Base-by-base conservation (phyloP, 2,329 filamentous ascomycete genomes). In the Cordyceps farinosa region DNA sequence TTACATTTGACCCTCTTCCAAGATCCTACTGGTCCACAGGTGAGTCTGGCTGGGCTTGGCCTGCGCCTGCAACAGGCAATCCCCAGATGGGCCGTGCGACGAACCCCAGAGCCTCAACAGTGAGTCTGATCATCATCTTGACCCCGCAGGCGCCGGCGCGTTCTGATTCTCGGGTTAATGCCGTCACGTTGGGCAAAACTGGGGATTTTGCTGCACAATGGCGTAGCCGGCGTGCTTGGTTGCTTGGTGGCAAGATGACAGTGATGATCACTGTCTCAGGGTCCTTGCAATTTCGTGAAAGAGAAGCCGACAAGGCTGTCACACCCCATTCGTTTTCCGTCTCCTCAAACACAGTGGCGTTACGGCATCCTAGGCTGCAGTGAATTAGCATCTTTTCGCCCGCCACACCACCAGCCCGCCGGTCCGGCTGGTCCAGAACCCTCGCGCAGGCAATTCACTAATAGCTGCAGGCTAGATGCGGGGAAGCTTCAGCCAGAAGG, bases 1-100 rank as follows among this genome's bases (percentile, higher is more conserved):
- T 59, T 51, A 22, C 45, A 59, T 59, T 51, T 22, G 45, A 51
- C 77, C 45, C 56, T 59, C 56, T 42, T 51, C 56, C 56, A 59
- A 58, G 56, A 59, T 51, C 56, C 56, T 42, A 30, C 7, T 45
- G 54, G 17, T 22, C 32, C 45, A 30, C 54, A 34, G 9, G 36
- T 30, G 22, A 54, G 27, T 22, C 30, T n/a, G 32, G 30, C 40
- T 36, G 34, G 22, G 15, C 34, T 51, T 32, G 45, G 45, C 27
- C 40, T n/a, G 42, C 32, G 5, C 10, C 30, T 58, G 42, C 32
- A 29, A 58, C n/a, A 59, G 45, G 27, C 36, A 32, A 52, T 45
- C 22, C 47, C 57, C 57, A 50, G 29, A 60, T 52, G 36, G 57
- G 57, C 57, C 57, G 57, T 52, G 57, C 57, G 47, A 52, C 57